Evolutionary conservation across 352 stramenopile species (phyloP), one percentile per base, ranked within the genome.

Genomic region (Thraustochytrium striatum): DNA sequence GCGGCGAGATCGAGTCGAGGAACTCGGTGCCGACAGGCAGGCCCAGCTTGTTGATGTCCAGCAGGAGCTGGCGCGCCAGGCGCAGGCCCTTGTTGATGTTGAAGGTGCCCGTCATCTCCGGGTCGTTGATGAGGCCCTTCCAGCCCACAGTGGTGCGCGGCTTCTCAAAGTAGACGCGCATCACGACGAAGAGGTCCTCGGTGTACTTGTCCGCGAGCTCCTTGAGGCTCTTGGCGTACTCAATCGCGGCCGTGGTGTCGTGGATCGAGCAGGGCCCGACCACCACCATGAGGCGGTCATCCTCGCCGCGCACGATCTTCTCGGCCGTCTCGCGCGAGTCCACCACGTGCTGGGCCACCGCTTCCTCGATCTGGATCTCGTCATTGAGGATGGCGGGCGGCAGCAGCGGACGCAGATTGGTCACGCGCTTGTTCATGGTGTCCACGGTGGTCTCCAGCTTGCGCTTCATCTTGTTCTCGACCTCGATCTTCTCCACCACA

Each of bases 41-140:
- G 5, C 89, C 89, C 39, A 93, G 79, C 3, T 89, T 61, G 75
- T 94, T 94, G 2, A 94, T 85, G 65, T 93, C 88, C 47, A 92
- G 85, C 61, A 94, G 79, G 52, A 94, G 83, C 85, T 94, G 91
- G 72, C 89, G 88, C 28, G 88, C 88, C 35, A 92, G 85, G 69
- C 89, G 87, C 59, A 94, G 88, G 53, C 89, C 89, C 84, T 94
- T 93, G 85, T 94, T 94, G 81, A 94, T 94, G 61, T 92, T 91
- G 81, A 91, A 94, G 19, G 87, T 90, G 68, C 90, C 87, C 81
- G 91, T 79, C 8, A 93, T 85, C 61, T 93, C 88, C 41, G 89
- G 89, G 83, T 93, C 89, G 81, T 93, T 93, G 80, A 93, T 93
- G 41, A 93, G 82, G 5, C 89, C 89, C 79, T 93, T 93, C 89